Evolutionary conservation across 2,329 filamentous ascomycete genomes (phyloP), one percentile per base, ranked within the genome.

Genomic region (Alternaria ethzedia): DNA sequence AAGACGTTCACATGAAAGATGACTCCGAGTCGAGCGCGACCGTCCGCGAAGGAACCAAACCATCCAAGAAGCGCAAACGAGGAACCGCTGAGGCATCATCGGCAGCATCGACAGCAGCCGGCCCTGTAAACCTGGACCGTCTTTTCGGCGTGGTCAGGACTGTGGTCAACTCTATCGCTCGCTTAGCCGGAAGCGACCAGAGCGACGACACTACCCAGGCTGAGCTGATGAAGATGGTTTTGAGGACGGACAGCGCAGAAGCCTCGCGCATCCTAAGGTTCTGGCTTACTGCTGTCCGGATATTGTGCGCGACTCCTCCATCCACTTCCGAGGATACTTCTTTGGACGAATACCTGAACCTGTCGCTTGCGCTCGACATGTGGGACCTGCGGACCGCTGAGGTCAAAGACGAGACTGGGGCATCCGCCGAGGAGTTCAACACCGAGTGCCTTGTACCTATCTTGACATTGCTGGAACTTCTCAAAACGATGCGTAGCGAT

Each of bases 1-100:
- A 67, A 2, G 59, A 72, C 7, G 49, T 57, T 5, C 61, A 68
- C 8, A 64, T 66, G 57, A 54, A 50, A 43, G 67, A 74, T 30
- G 58, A 61, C 10, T 75, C 72, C 23, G 75, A 75, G 6, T 76
- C 74, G 26, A 76, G 73, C 58, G 73, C 75, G 26, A 74, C 74
- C 3, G n/a, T 69, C 17, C 67, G 65, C 15, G 70, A 76, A 54
- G 67, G 69, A 13, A 21, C 62, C 3, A 71, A 71, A 30, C 69
- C 73, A 3, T 79, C 79, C 6, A 73, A 75, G 30, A 80, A 80
- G 65, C 71, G 78, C 25, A 80, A 80, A 65, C 74, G 79, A 52
- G 71, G 71, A 47, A 68, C 67, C 3, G 64, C 63, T 7, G 65
- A 68, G 17, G 64, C 56, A 15, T 65, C 65, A 13, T 59, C 72